A percentile compares a stretch with the other conserved stretches of the same genome.
phyloP scores from a whole-genome alignment of 495 filamentous ascomycete genomes.

The Letharia columbiana region DNA sequence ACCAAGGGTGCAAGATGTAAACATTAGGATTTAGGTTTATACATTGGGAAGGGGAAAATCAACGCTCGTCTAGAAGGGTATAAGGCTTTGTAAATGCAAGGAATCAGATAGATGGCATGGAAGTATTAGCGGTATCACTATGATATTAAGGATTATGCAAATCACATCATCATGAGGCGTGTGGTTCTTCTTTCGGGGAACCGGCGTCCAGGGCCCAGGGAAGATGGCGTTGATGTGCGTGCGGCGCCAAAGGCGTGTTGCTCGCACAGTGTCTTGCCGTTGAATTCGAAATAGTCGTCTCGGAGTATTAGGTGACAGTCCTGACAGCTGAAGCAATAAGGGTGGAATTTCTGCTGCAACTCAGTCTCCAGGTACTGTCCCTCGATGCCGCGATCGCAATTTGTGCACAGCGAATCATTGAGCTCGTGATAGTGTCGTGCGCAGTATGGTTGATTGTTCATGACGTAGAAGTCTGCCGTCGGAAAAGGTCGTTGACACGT shows the following conservation, averaged over 20 bases:
- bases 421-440: constrained; percentile 86
- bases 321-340: constrained; percentile 73
- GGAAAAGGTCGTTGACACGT: constrained; percentile 75
- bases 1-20: constrained; percentile 1
- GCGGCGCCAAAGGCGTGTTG: constrained; percentile 64
- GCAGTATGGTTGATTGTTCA: constrained; percentile 80
- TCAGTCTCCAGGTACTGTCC: constrained; percentile 91
- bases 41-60: neutral
- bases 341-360: constrained; percentile 70
- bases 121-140: constrained; percentile 16
- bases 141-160: constrained; percentile 16
- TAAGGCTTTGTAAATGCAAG: constrained; percentile 14
- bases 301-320: constrained; percentile 50
- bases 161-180: constrained; percentile 77
- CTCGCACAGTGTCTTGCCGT: constrained; percentile 68
- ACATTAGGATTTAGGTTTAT: constrained; percentile 20
- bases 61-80: constrained; percentile 21
- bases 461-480: constrained; percentile 87
- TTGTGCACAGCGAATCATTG: constrained; percentile 74
- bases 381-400: constrained; percentile 80
- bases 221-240: constrained; percentile 33
- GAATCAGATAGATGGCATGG: constrained; percentile 13
- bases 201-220: constrained; percentile 36
- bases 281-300: constrained; percentile 65
- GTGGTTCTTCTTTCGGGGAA: constrained; percentile 73